Conservation (phyloP, 2,329 filamentous ascomycete species). For the Trichoderma sp. region DNA sequence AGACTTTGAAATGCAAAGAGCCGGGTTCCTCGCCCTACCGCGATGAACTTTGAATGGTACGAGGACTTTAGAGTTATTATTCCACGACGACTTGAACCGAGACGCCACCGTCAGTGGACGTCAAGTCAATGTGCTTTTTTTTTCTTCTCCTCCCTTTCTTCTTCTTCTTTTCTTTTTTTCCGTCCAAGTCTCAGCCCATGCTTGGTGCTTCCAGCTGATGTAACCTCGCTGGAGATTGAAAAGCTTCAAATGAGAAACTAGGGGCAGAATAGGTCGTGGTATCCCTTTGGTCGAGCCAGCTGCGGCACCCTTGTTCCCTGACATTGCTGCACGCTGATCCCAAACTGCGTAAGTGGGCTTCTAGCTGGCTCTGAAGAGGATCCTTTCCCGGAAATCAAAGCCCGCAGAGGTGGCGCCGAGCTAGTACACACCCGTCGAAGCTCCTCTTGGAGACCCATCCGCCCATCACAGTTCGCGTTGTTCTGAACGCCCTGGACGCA, state of each 20-base stretch:
- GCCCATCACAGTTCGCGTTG: slow-evolving; percentile 18
- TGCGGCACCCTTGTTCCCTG: slow-evolving; percentile 26
- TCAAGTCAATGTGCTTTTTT: neutral
- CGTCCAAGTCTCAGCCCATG: neutral
- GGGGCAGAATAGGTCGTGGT: neutral
- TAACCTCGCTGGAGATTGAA: slow-evolving; percentile 15
- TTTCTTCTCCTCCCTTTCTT: too few species aligned
- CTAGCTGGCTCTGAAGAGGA: slow-evolving; percentile 22
- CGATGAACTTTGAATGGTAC: slow-evolving; percentile 23
- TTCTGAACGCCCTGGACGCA: neutral
- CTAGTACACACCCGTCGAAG: slow-evolving; percentile 12
- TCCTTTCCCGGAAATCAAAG: slow-evolving; percentile 28
- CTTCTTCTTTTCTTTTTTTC: neutral
- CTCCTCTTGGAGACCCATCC: neutral
- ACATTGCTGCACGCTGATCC: slow-evolving; percentile 27
- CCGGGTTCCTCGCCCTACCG: slow-evolving; percentile 4
- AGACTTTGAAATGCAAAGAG: slow-evolving; percentile 3
- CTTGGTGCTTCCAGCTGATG: slow-evolving; percentile 7
- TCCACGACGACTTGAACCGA: slow-evolving; percentile 19
- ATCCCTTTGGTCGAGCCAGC: slow-evolving; percentile 18
- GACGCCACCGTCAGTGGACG: slow-evolving; percentile 25
- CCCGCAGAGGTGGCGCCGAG: slow-evolving; percentile 19
- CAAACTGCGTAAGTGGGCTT: slow-evolving; percentile 28
- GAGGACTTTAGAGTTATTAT: slow-evolving; percentile 23
- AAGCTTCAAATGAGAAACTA: neutral